Percentiles rank a stretch among this genome's conserved stretches.
Conservation (phyloP, 768 basidiomycete species). For the Dioszegia crocea region DNA sequence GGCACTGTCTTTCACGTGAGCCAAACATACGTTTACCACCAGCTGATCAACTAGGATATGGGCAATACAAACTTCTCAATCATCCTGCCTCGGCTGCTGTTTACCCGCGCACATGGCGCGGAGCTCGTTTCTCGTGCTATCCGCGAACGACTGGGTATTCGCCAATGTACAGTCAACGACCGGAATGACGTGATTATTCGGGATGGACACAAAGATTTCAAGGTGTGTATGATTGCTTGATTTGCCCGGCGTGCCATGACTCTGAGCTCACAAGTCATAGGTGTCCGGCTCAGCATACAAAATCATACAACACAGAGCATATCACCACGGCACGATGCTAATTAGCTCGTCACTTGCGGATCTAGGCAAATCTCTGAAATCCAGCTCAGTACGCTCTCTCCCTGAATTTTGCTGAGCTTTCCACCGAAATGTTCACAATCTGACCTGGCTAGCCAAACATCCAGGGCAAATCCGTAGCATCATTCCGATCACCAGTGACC, state of each 20-base stretch:
- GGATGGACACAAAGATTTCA: slow-evolving; percentile 55
- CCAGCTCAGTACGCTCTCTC: slow-evolving; percentile 38
- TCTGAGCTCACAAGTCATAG: too few relatives aligned
- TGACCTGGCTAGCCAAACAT: slow-evolving; percentile 61
- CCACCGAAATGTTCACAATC: neutral
- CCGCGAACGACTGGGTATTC: slow-evolving; percentile 63
- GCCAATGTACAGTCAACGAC: slow-evolving; percentile 72
- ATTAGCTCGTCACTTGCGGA: slow-evolving; percentile 71
- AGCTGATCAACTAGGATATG: slow-evolving; percentile 62
- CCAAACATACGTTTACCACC: neutral
- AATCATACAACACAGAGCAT: slow-evolving; percentile 80
- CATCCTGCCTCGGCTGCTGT: slow-evolving; percentile 73
- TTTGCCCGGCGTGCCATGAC: too few relatives aligned
- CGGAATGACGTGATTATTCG: slow-evolving; percentile 85
- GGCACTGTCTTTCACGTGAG: slow-evolving; percentile 94
- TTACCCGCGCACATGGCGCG: slow-evolving; percentile 74
- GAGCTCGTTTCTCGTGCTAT: slow-evolving; percentile 74
- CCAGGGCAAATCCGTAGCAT: slow-evolving; percentile 78
- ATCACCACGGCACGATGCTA: slow-evolving; percentile 98
- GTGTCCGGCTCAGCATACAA: slow-evolving; percentile 84
- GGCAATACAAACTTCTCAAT: slow-evolving; percentile 98
- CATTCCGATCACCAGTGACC: slow-evolving; percentile 86
- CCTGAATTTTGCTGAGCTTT: too few relatives aligned
- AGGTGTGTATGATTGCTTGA: slow-evolving; percentile 64
- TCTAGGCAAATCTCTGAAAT: slow-evolving; percentile 64